Evolutionary conservation across 176 grass and related monocot species (phyloP), one percentile per base, ranked within the genome.

Genomic region (Oryza glaberrima): DNA sequence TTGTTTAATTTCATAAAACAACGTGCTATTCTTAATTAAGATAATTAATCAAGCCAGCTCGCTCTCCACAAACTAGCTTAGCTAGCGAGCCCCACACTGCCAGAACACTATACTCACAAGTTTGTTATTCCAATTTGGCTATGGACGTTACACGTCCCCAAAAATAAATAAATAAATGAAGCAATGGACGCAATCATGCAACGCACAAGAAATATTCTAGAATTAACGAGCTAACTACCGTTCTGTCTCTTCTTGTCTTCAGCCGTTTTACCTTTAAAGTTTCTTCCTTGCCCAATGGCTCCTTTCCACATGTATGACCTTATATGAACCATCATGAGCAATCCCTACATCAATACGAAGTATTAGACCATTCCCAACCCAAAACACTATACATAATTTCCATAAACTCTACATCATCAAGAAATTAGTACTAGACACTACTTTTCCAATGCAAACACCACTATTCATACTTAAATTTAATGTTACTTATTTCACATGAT

Each of bases 221-320:
- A 32, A 23, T 23, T 23, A 63, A 17, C 26, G 9, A 63, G 23
- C 43, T 48, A 91, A 70, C 77, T 11, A 40, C 77, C 70, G 65
- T 70, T 76, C 40, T 83, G 89, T 87, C 85, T 71, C 43, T 80
- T 87, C 0, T 70, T 84, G 70, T 91, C 85, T 54, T n/a, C 15
- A 54, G 72, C 61, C 48, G 40, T 44, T 30, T 30, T 12, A 76
- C 35, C 28, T 51, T 7, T 70, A 19, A 19, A 56, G 47, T 56
- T 19, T 56, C 17, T 40, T 36, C 4, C 26, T 49, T 26, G 25
- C 3, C 43, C 76, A 81, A 80, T 43, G 61, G 30, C 13, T 34
- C 20, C 30, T 49, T 28, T 45, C n/a, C n/a, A 11, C 40, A 41
- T 38, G 36, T 63, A 23, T 4, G 8, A 13, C 58, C 72, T 46